phyloP scores from a whole-genome alignment of 371 early-diverging fungal species.

The Phascolomyces articulosus region DNA sequence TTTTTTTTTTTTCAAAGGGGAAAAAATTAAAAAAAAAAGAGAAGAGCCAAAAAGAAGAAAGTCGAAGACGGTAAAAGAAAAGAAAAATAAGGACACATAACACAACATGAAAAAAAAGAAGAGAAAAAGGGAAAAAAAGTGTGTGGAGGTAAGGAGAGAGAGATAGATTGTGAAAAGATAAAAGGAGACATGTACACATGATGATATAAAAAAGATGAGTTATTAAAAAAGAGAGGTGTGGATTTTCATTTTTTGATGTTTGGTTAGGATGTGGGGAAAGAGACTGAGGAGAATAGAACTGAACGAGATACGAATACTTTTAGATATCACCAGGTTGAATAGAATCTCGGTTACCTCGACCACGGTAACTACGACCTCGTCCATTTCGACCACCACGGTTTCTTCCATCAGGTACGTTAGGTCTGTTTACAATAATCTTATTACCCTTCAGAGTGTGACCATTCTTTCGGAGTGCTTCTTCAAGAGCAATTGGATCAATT shows the following conservation, averaged over 20 bases:
- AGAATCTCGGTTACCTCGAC: constrained; percentile 12
- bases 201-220: background rate
- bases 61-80: background rate
- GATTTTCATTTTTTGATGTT: background rate
- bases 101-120: background rate
- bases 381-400: constrained; percentile 25
- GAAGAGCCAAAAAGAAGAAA: background rate
- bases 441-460: constrained; percentile 43
- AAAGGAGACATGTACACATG: background rate
- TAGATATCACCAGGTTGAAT: constrained; percentile 4
- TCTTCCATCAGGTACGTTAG: constrained; percentile 33
- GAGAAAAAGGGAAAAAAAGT: background rate
- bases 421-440: constrained; percentile 46
- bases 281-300: too few relatives aligned
- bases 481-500: constrained; percentile 33
- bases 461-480: constrained; percentile 43
- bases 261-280: too few relatives aligned
- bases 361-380: constrained; percentile 36
- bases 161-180: background rate
- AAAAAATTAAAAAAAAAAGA: background rate
- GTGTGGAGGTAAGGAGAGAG: too few relatives aligned
- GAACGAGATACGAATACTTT: too few relatives aligned
- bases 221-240: background rate
- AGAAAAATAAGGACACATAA: background rate
- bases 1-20: background rate